Base-by-base conservation (phyloP, 345 rosid genomes). In the Stellera chamaejasme region DNA sequence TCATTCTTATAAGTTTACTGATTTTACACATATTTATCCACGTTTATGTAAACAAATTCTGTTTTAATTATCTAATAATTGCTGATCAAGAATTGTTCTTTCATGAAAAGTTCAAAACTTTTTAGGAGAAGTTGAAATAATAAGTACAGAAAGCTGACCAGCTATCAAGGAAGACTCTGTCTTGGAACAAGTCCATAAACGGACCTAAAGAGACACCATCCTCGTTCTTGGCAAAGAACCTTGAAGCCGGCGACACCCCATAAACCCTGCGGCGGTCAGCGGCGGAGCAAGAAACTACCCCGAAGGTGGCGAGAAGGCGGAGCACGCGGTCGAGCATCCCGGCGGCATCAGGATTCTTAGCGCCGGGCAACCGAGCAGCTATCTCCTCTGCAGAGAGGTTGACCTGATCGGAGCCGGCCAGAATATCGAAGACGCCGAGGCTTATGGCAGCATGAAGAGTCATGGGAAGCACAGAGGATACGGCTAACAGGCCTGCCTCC, bases 351-450 rank as follows among this genome's bases (percentile, higher is more conserved):
- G 70, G 69, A 68, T 77, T 75, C 13, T 36, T 43, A 16, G 75
- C 47, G 23, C 23, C 39, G 6, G 73, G 60, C 48, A 77, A 55
- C 26, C 55, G 61, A 46, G 42, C 47, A 13, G 60, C 75, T 12
- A 83, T 77, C 60, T 83, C 70, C 0, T 80, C 58, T n/a, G 78
- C 63, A 1, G 86, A 76, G 58, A 83, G 65, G 62, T 69, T 72
- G 27, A 59, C 59, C 12, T 58, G 65, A 7, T 71, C 72, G 1
- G 63, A 71, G 15, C 54, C 58, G 49, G 65, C 69, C 26, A 83
- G 56, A 3, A 72, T 67, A 19, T 74, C 81, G 16, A 80, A 75
- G 44, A 82, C 61, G 9, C 69, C 84, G 36, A 78, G 75, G 52
- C 78, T 78, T 13, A 77, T 54, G 26, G 84, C 81, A 10, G 89